Evolutionary conservation across 345 rosid genomes (phyloP), one percentile per base, ranked within the genome.

Genomic region (Gossypium anomalum): DNA sequence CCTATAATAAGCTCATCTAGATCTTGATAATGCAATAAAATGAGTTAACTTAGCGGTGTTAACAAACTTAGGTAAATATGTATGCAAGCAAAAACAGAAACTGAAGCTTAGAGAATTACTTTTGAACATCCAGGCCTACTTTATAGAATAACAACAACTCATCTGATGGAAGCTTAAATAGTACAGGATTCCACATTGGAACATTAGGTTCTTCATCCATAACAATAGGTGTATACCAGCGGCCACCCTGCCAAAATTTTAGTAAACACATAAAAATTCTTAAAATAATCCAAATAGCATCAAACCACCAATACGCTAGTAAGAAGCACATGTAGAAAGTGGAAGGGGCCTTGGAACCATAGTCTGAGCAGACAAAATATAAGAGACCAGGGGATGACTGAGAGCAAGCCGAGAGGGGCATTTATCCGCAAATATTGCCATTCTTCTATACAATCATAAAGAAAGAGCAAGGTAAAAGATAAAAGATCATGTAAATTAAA

Each of bases 141-240:
- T 92, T 94, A 79, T 90, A 90, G 85, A 94, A 92, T 78, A 94
- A 74, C 77, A 94, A 79, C 77, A 94, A 76, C 83, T 90, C 97
- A 74, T 84, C 84, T 19, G 94, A 87, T 47, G 92, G 88, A 81
- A 92, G 86, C 72, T 86, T 92, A 80, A 86, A 94, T 73, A 94
- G 85, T 47, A 90, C 97, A 76, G 98, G 98, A 77, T 92, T 94
- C 92, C 93, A 92, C 98, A 92, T 83, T 34, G 97, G 97, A 77
- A 90, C 89, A 80, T 86, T 85, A 52, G 84, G 86, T 79, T 92
- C 82, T 86, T 94, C 91, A 76, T 94, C 97, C 13, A 61, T 80
- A 15, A 86, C 75, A 15, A 84, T 70, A 0, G 97, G 93, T 17
- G 85, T 58, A 38, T 85, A 73, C 98, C 97, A 94, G 55, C 7